Evolutionary conservation across 768 basidiomycete species (phyloP).

Genomic region (Lactarius quietus): DNA sequence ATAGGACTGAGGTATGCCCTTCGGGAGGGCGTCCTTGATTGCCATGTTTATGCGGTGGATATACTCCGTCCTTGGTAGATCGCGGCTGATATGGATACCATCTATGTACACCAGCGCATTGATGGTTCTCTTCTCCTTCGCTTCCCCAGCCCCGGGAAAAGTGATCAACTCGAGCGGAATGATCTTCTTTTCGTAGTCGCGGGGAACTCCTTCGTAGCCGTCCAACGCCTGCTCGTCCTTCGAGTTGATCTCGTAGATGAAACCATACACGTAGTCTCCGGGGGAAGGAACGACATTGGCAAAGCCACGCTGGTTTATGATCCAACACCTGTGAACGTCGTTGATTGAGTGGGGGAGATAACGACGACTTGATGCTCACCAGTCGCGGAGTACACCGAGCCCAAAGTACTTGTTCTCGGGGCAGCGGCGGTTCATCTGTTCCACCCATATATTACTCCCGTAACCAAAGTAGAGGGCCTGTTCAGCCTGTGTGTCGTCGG

Average conservation of each 20-base stretch:
- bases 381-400: conserved; percentile 3
- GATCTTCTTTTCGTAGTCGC: conserved; percentile 9
- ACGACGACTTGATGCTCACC: conserved; percentile 5
- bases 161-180: conserved; percentile 3
- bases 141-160: neutral
- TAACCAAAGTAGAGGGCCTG: conserved; percentile 17
- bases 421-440: conserved; percentile 23
- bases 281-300: conserved; percentile 16
- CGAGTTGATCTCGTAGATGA: conserved; percentile 13
- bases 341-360: neutral
- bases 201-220: conserved; percentile 3
- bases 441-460: conserved; percentile 22
- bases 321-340: conserved; percentile 18
- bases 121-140: neutral
- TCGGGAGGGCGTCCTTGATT: conserved; percentile 12
- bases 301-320: conserved; percentile 16
- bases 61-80: conserved; percentile 20
- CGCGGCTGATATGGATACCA: neutral
- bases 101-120: conserved; percentile 19
- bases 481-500: neutral
- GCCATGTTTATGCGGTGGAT: conserved; percentile 21
- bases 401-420: conserved; percentile 18
- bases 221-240: conserved; percentile 15
- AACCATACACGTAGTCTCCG: conserved; percentile 14
- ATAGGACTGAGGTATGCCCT: conserved; percentile 13